Evolutionary conservation across 495 filamentous ascomycete species (phyloP).

Genomic region (Xylaria palmicola): DNA sequence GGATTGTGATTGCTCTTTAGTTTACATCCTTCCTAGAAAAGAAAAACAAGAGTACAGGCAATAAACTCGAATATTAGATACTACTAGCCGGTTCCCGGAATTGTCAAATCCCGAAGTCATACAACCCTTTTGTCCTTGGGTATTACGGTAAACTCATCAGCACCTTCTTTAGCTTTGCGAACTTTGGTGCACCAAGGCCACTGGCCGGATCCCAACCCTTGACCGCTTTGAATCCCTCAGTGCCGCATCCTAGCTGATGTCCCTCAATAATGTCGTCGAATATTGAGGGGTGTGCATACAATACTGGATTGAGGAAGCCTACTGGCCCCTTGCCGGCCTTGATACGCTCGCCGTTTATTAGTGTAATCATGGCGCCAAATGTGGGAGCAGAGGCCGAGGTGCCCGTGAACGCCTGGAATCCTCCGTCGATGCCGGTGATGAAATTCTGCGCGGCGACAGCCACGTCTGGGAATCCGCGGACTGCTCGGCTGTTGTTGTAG

Average conservation of each 20-base stretch:
- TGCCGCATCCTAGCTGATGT: conserved; percentile 47
- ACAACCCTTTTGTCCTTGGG: no score
- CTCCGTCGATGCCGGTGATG: conserved; percentile 22
- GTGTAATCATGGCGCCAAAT: conserved; percentile 38
- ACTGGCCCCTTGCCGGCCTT: conserved; percentile 46
- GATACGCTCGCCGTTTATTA: conserved; percentile 51
- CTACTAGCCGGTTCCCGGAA: no score
- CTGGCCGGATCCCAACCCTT: conserved; percentile 55
- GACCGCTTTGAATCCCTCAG: conserved; percentile 49
- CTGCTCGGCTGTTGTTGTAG: conserved; percentile 22
- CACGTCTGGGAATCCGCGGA: conserved; percentile 38
- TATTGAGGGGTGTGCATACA: conserved; percentile 47
- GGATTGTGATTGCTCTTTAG: no score
- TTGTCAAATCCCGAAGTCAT: no score
- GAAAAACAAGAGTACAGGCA: no score
- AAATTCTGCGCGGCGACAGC: conserved; percentile 31
- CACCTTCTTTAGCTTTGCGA: conserved; percentile 45
- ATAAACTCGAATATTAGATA: no score
- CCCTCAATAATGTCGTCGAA: conserved; percentile 53
- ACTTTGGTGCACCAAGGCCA: conserved; percentile 51
- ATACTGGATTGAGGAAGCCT: conserved; percentile 53
- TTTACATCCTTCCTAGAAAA: no score
- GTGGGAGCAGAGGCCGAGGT: conserved; percentile 41
- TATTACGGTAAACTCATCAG: conserved; percentile 29
- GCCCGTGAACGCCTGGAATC: conserved; percentile 31